Evolutionary conservation across 169 alveolate species (phyloP), one percentile per base, ranked within the genome.

Genomic region (Cyclospora cayetanensis): DNA sequence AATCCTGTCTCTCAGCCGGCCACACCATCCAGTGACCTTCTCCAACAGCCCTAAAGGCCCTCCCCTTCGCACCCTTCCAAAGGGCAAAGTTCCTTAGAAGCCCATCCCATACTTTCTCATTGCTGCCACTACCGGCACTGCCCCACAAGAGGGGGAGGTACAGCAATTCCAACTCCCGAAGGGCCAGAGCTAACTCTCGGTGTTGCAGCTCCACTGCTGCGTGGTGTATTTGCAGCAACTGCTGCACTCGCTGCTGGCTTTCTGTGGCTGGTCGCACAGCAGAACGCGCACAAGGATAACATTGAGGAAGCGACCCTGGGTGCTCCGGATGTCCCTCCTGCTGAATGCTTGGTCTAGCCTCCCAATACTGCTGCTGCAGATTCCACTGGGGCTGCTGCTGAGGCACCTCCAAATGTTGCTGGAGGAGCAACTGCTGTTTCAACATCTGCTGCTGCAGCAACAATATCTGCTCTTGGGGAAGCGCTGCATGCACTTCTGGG

Each of bases 141-240:
- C 27, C 18, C 80, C 80, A 68, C 2, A 68, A 27, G 35, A 68
- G 63, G 37, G 84, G 84, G 1, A 72, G 63, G 63, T 72, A 72
- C 20, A 72, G 65, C 1, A 42, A n/a, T 60, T 72, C 84, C 20
- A 72, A 37, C 84, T 72, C 84, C 34, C 63, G 29, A 53, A 72
- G 2, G 2, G 84, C 2, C 2, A 72, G 37, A 1, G 39, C 63
- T 34, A 39, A 2, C 63, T 72, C 84, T 60, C 22, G 2, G 27
- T 72, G 84, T 60, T 72, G 84, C 84, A 72, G 84, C 84, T 18
- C 37, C 84, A n/a, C 63, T 2, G 84, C 84, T 27, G 84, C 84
- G 0, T 72, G 63, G 31, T 72, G 84, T 35, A 72, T 53, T 37
- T 72, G 84, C 84, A 37, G 84, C 84, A 72, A 60, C 37, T 72